phyloP scores from a whole-genome alignment of 176 grass and related monocot genomes.

The Miscanthus lutarioriparius region DNA sequence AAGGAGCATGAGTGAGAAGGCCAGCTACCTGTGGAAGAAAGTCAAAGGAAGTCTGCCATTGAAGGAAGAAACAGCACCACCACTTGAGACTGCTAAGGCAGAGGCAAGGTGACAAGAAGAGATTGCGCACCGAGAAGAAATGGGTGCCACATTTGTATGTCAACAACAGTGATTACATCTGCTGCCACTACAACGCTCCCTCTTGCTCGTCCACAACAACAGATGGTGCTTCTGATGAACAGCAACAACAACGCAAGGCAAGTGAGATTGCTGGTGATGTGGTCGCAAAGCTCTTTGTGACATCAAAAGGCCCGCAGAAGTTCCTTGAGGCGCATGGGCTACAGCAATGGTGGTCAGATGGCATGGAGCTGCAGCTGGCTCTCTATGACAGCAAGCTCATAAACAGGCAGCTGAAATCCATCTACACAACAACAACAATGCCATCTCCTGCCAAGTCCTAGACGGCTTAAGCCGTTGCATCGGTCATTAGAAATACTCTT shows the following conservation, averaged over 20 bases:
- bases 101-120: slow-evolving; percentile 44
- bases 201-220: slow-evolving; percentile 37
- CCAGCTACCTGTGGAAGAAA: slow-evolving; percentile 67
- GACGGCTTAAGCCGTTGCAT: slow-evolving; percentile 4
- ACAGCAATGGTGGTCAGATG: slow-evolving; percentile 94
- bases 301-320: slow-evolving; percentile 73
- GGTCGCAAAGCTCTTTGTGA: slow-evolving; percentile 73
- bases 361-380: slow-evolving; percentile 68
- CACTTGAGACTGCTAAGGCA: slow-evolving; percentile 30
- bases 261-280: slow-evolving; percentile 40
- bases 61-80: slow-evolving; percentile 43
- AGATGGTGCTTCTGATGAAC: slow-evolving; percentile 37
- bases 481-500: slow-evolving; percentile 53
- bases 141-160: slow-evolving; percentile 91
- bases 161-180: slow-evolving; percentile 91
- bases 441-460: slow-evolving; percentile 41
- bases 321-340: slow-evolving; percentile 86
- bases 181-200: slow-evolving; percentile 77
- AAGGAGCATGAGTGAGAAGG: slow-evolving; percentile 76
- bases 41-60: slow-evolving; percentile 53
- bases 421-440: slow-evolving; percentile 46
- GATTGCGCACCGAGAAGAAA: slow-evolving; percentile 48
- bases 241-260: slow-evolving; percentile 27
- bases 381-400: slow-evolving; percentile 86
- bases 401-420: slow-evolving; percentile 77